These are phyloP conservation scores for Coemansia sp. DNA, from an alignment of 192 early-diverging fungal genomes.

Conservation along the genomic window DNA sequence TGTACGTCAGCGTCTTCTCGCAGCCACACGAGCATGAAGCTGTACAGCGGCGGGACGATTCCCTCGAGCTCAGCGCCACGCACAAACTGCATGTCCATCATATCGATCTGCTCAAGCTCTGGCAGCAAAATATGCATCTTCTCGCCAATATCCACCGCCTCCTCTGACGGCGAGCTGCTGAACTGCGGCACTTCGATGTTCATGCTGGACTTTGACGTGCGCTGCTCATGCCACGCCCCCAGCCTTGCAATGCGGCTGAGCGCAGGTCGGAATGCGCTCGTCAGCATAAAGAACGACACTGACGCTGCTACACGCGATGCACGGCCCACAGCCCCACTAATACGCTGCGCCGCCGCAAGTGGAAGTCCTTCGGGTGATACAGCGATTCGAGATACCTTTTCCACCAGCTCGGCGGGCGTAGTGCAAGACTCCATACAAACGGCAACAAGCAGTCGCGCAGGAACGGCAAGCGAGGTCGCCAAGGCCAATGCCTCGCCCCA, in stretches of 20 bases:
- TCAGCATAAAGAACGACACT: slow-evolving; percentile 26
- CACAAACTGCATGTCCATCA: slow-evolving; percentile 36
- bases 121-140: slow-evolving; percentile 52
- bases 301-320: slow-evolving; percentile 9
- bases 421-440: slow-evolving; percentile 34
- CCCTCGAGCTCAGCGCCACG: slow-evolving; percentile 14
- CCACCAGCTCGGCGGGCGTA: slow-evolving; percentile 22
- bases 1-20: neutral
- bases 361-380: neutral
- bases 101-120: slow-evolving; percentile 50
- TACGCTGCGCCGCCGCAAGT: neutral
- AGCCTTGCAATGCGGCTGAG: slow-evolving; percentile 26
- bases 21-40: slow-evolving; percentile 15
- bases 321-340: neutral
- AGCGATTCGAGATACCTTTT: neutral
- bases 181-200: slow-evolving; percentile 38
- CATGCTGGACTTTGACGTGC: slow-evolving; percentile 40
- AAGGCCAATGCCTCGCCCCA: slow-evolving; percentile 9
- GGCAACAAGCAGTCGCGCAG: slow-evolving; percentile 4
- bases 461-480: neutral
- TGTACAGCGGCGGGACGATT: slow-evolving; percentile 21
- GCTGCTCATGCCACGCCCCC: slow-evolving; percentile 26
- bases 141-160: slow-evolving; percentile 53
- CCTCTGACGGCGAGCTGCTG: slow-evolving; percentile 51
- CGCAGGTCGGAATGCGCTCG: slow-evolving; percentile 26